Base-by-base conservation (phyloP, 345 rosid genomes). In the Acer yangbiense region DNA sequence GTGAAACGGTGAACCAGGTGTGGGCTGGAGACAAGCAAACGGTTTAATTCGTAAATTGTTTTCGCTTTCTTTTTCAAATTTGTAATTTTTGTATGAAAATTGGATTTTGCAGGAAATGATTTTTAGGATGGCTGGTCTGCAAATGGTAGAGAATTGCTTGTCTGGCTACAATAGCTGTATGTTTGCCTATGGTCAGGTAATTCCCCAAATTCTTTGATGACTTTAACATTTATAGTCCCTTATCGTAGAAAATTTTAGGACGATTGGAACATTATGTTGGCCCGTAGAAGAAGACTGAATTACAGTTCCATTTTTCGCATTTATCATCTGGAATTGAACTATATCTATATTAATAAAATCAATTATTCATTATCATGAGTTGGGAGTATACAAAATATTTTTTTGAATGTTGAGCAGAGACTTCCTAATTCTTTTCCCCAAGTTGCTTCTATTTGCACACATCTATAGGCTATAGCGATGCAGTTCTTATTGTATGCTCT, bases 161-260 rank as follows among this genome's bases (percentile, higher is more conserved):
- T 93, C 97, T 80, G 99, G 99, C 35, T 92, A 95, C 81, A 96
- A 96, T 60, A 94, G 98, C 79, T 95, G 99, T 83, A 92, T 96
- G 87, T 96, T 96, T 86, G 99, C 98, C 4, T 96, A 94, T 80
- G 99, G 98, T 46, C 99, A 96, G 98, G 99, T 96, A 92, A 29
- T 60, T 78, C 60, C 63, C 63, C 78, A 62, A 32, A 70, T 14
- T 60, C 20, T 7, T 50, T 65, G 27, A 58, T 73, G 12, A 27
- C 32, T 21, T 68, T 58, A 6, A 14, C 16, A 67, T 46, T 1
- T 2, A n/a, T 13, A 16, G 17, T 44, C n/a, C 32, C 57, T 46
- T 46, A 14, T 27, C 0, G 39, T 35, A 35, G 39, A 35, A 35
- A 46, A 52, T 65, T 65, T 29, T 65, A 32, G 32, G 13, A 48